Conservation (phyloP, 169 alveolate species). For the Besnoitia besnoiti region DNA sequence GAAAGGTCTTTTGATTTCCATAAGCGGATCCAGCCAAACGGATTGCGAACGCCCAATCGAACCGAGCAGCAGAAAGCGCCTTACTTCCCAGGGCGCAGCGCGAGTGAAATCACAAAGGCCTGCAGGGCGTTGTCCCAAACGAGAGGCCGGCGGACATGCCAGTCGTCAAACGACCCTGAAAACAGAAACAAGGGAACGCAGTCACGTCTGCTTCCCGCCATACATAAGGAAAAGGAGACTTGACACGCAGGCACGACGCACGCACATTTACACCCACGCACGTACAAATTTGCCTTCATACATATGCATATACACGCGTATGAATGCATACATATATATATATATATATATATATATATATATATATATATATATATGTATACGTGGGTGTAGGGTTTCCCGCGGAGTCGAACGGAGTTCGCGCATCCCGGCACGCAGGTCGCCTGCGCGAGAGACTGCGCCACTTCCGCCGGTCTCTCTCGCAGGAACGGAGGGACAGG, state of each 20-base stretch:
- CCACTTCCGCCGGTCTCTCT: too few species aligned
- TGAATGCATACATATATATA: not conserved
- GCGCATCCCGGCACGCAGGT: too few species aligned
- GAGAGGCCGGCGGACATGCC: constrained; percentile 85
- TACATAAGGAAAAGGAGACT: too few species aligned
- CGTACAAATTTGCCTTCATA: constrained; percentile 41
- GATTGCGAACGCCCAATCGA: not conserved
- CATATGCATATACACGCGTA: constrained; percentile 1
- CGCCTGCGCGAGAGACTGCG: too few species aligned
- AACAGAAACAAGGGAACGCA: not conserved
- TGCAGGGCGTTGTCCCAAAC: constrained; percentile 78
- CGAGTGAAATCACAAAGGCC: constrained; percentile 81
- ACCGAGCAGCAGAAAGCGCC: not conserved
- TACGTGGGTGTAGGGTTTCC: not conserved
- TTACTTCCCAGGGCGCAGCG: constrained; percentile 82
- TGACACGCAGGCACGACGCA: too few species aligned
- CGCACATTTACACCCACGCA: too few species aligned
- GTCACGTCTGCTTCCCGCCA: constrained; percentile 36
- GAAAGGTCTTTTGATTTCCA: too few species aligned
- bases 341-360: not conserved
- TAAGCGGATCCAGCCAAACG: too few species aligned
- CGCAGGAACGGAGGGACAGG: too few species aligned
- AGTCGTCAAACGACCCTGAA: constrained; percentile 84
- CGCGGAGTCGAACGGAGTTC: too few species aligned
- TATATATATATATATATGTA: constrained; percentile 13